These are phyloP conservation scores for Strobilomyces dryophilus DNA, from an alignment of 768 basidiomycete genomes.

Conservation along the genomic window DNA sequence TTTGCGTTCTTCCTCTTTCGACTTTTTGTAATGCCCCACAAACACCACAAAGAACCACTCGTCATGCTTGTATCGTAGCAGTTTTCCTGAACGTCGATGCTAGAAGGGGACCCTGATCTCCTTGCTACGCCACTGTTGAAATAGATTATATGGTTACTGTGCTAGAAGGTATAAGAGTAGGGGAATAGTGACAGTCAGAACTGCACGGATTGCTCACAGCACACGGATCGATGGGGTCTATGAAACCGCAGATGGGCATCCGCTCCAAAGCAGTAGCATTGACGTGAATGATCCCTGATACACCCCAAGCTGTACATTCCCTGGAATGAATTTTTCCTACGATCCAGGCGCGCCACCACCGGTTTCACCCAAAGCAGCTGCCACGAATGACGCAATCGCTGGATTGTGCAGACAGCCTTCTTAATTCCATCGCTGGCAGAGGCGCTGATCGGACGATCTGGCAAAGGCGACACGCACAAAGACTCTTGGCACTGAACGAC, in stretches of 20 bases:
- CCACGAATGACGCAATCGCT: too few species aligned
- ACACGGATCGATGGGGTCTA: too few species aligned
- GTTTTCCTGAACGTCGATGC: constrained; percentile 6
- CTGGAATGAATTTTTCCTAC: neutral
- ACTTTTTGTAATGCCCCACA: constrained; percentile 20
- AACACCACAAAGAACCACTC: constrained; percentile 3
- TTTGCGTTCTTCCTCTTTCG: constrained; percentile 6
- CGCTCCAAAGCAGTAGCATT: neutral
- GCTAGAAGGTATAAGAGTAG: too few species aligned
- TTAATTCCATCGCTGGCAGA: too few species aligned
- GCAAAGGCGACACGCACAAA: too few species aligned
- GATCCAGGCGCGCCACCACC: neutral
- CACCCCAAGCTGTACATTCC: neutral
- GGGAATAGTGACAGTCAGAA: neutral
- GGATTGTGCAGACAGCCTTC: too few species aligned
- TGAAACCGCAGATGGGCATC: too few species aligned
- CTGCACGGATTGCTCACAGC: too few species aligned
- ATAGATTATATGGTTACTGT: neutral
- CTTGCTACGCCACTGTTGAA: neutral
- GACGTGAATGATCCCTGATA: neutral
- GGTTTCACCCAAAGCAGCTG: neutral
- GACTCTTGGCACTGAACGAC: too few species aligned
- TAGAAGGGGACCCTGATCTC: neutral
- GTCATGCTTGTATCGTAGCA: constrained; percentile 30
- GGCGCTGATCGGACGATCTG: too few species aligned